Base-by-base conservation (phyloP, 2,329 filamentous ascomycete genomes). In the Aspergillus vadensis region DNA sequence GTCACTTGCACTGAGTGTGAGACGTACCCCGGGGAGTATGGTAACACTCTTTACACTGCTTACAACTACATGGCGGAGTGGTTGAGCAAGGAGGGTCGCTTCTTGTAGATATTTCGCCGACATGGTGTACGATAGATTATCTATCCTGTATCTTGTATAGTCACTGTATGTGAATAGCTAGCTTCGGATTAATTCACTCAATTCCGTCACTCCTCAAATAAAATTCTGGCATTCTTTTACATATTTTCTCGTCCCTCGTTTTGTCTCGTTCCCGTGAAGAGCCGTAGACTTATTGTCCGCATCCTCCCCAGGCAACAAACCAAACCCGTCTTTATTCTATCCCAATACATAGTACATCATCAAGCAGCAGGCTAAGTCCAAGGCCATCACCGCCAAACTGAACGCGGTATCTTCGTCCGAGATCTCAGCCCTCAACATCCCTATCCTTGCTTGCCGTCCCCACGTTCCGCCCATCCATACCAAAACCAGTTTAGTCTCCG, bases 11-110 rank as follows among this genome's bases (percentile, higher is more conserved):
- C 32, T 3, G 32, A 23, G 32, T 53, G 51, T 17, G 51, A 53
- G 36, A 25, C 32, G 21, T 53, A 53, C 23, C 32, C 51, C 2
- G 51, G 51, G 0, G 32, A 41, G 51, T 53, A 38, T 21, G 51
- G 51, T 10, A 39, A 53, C n/a, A 53, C 51, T 6, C 19, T 53
- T 7, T 39, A 53, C 14, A 53, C 51, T 17, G 51, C 51, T 19
- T 53, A 39, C 36, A 53, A 39, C 36, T 53, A 39, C 21, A 53
- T 53, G 51, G 51, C 21, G 2, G 23, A 53, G 32, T 53, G 51
- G 51, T 32, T 53, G 19, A 53, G 51, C 19, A 38, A 53, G 14
- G 32, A 38, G 2, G 51, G 51, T 7, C 51, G 51, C 3, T 53
- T 53, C 14, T 23, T 44, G 41, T 44, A 23, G 4, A 7, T 0